These are phyloP conservation scores for Noccaea caerulescens DNA, from an alignment of 345 rosid genomes.

Conservation along the genomic window DNA sequence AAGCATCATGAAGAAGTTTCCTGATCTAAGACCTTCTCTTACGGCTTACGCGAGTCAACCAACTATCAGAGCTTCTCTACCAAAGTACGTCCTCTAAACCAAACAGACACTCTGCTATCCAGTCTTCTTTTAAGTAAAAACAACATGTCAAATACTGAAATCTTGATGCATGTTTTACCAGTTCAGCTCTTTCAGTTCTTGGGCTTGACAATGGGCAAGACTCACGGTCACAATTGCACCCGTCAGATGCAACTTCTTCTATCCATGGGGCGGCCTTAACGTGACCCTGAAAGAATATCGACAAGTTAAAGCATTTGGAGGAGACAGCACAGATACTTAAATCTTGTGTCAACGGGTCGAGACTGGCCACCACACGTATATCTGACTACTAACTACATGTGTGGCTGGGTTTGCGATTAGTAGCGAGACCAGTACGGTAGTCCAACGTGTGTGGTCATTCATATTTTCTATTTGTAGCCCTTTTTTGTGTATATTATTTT, in stretches of 20 bases:
- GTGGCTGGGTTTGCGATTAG: conserved; percentile 31
- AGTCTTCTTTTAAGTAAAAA: background rate
- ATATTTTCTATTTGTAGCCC: conserved; percentile 12
- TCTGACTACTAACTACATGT: conserved; percentile 40
- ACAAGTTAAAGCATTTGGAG: conserved; percentile 21
- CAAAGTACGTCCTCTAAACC: conserved; percentile 56
- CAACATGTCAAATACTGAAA: conserved; percentile 15
- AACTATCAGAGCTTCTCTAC: conserved; percentile 62
- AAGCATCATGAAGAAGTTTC: conserved; percentile 72
- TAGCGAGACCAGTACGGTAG: conserved; percentile 34
- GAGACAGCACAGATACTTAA: conserved; percentile 32
- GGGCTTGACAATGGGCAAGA: conserved; percentile 64
- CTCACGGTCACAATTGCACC: conserved; percentile 54
- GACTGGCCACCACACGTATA: conserved; percentile 35
- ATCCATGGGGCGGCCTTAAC: conserved; percentile 60
- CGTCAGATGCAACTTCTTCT: conserved; percentile 64
- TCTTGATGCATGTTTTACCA: conserved; percentile 45
- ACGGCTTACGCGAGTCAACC: conserved; percentile 74
- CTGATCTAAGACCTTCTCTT: conserved; percentile 72
- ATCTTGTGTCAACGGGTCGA: conserved; percentile 22
- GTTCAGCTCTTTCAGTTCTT: conserved; percentile 72
- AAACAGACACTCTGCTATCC: conserved; percentile 17
- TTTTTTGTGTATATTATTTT: conserved; percentile 21
- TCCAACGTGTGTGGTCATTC: conserved; percentile 31
- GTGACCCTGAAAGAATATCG: conserved; percentile 36